phyloP scores from a whole-genome alignment of 495 filamentous ascomycete species.

The Daldinia concentrica region DNA sequence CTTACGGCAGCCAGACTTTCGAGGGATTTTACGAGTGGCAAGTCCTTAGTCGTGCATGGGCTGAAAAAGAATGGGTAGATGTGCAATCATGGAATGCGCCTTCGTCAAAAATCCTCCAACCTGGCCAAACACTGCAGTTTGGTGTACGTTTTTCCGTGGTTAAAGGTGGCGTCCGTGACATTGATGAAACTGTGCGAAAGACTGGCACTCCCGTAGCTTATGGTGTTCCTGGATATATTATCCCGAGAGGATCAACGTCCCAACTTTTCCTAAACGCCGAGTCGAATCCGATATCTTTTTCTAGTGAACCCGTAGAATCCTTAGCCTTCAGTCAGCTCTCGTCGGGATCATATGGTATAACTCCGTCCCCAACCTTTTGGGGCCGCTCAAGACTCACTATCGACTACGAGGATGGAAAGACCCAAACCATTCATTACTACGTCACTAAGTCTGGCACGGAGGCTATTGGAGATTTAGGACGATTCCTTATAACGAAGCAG shows the following conservation, averaged over 20 bases:
- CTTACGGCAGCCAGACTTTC: conserved; percentile 60
- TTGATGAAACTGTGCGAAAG: conserved; percentile 52
- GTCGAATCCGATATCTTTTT: conserved; percentile 36
- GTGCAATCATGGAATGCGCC: conserved; percentile 59
- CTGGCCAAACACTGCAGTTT: conserved; percentile 53
- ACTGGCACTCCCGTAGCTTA: conserved; percentile 55
- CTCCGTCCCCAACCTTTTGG: conserved; percentile 47
- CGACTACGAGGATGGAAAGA: conserved; percentile 51
- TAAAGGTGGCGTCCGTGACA: conserved; percentile 47
- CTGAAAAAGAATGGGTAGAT: conserved; percentile 58
- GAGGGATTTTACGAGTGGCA: conserved; percentile 66
- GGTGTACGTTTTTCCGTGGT: conserved; percentile 59
- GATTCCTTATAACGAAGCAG: conserved; percentile 54
- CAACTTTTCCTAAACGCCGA: conserved; percentile 52
- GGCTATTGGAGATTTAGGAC: conserved; percentile 47
- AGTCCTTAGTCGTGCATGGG: conserved; percentile 57
- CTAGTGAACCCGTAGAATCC: conserved; percentile 42
- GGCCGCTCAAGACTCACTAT: conserved; percentile 56
- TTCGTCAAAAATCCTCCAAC: conserved; percentile 50
- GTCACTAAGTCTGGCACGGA: conserved; percentile 55
- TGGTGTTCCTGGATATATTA: conserved; percentile 60
- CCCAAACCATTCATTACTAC: conserved; percentile 61
- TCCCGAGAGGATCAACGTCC: conserved; percentile 53
- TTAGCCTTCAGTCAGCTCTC: conserved; percentile 30
- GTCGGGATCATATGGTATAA: conserved; percentile 37